These are phyloP conservation scores for Vachellia collinsii DNA, from an alignment of 306 rosid genomes.

Conservation along the genomic window DNA sequence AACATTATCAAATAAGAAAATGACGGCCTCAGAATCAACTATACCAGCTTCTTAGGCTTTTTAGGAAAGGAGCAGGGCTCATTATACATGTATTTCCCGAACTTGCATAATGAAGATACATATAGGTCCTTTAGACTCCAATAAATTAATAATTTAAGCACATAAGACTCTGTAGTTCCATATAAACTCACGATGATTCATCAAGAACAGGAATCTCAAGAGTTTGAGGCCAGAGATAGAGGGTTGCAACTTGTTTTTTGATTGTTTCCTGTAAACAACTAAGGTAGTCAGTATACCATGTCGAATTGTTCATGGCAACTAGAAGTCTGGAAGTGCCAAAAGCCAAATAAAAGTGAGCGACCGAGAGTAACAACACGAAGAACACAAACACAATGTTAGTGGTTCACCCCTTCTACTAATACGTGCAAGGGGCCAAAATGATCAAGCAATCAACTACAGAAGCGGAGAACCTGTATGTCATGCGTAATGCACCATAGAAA, in stretches of 20 bases:
- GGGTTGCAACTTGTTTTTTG: slow-evolving; percentile 72
- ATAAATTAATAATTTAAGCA: slow-evolving; percentile 1
- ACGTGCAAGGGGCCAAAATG: background rate
- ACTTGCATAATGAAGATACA: background rate
- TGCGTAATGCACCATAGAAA: background rate
- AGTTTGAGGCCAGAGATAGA: slow-evolving; percentile 89
- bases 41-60: background rate
- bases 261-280: slow-evolving; percentile 65
- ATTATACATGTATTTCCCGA: background rate
- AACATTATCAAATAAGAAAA: background rate
- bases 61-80: slow-evolving; percentile 1
- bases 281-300: slow-evolving; percentile 34
- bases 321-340: background rate
- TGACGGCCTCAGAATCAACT: background rate
- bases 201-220: slow-evolving; percentile 79
- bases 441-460: slow-evolving; percentile 27
- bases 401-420: background rate
- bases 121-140: background rate
- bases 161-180: slow-evolving; percentile 18
- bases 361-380: slow-evolving; percentile 12
- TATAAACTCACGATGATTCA: slow-evolving; percentile 66
- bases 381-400: background rate
- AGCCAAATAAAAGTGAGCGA: background rate
- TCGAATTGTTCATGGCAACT: slow-evolving; percentile 21
- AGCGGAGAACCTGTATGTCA: slow-evolving; percentile 9